Evolutionary conservation across 805 yeast genomes (phyloP).

Genomic region (Lipomyces spencermartinsiae): DNA sequence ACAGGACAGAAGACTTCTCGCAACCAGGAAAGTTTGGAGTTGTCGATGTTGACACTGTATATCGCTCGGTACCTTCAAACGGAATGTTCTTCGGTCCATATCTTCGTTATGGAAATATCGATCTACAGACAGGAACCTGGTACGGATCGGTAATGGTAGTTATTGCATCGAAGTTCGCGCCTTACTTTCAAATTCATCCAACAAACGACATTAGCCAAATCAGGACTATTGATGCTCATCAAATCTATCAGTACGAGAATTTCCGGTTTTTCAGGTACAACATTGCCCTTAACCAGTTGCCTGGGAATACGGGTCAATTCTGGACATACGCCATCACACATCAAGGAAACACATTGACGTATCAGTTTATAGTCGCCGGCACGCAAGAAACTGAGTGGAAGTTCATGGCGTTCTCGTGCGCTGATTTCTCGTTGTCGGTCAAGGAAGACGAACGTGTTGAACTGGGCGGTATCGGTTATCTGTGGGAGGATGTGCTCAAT

Average conservation of each 20-base stretch:
- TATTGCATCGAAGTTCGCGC: constrained; percentile 21
- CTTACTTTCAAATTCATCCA: constrained; percentile 35
- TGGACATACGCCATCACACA: constrained; percentile 38
- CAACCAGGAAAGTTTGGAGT: constrained; percentile 36
- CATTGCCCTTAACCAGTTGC: constrained; percentile 16
- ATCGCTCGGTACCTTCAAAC: constrained; percentile 31
- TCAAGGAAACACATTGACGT: constrained; percentile 30
- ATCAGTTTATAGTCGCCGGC: constrained; percentile 35
- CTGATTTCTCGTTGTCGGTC: constrained; percentile 36
- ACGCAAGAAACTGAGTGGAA: constrained; percentile 30
- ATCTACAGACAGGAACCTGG: constrained; percentile 31
- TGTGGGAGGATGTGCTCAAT: constrained; percentile 85
- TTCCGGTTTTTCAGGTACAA: constrained; percentile 31
- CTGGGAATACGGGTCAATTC: constrained; percentile 14
- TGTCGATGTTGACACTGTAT: constrained; percentile 25
- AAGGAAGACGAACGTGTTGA: constrained; percentile 41
- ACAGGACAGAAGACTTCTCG: constrained; percentile 20
- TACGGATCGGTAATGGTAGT: constrained; percentile 34
- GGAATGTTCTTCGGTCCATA: constrained; percentile 37
- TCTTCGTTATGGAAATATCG: constrained; percentile 34
- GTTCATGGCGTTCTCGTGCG: constrained; percentile 38
- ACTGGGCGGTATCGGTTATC: constrained; percentile 66
- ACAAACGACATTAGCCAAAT: constrained; percentile 27
- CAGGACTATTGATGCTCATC: constrained; percentile 17
- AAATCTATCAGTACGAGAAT: constrained; percentile 25